These are phyloP conservation scores for Phaeosphaeria sp. DNA, from an alignment of 2,329 filamentous ascomycete genomes.

Conservation along the genomic window DNA sequence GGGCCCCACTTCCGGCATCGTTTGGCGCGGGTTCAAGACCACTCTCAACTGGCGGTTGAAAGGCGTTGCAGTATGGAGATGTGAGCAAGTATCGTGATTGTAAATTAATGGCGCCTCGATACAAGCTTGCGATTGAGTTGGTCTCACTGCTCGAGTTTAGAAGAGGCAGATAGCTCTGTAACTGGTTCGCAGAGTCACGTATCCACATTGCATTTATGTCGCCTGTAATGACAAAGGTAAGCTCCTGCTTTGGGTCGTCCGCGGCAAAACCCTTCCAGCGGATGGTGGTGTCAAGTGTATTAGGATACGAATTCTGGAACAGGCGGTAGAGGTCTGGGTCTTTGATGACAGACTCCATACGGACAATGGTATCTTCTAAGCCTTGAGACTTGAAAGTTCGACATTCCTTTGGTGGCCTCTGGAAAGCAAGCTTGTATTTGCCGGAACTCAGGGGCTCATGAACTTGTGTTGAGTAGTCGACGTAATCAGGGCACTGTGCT, in stretches of 20 bases:
- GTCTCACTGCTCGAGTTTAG: slow-evolving; percentile 60
- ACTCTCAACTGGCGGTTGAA: slow-evolving; percentile 59
- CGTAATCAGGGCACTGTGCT: slow-evolving; percentile 54
- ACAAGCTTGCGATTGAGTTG: slow-evolving; percentile 70
- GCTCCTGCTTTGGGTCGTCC: slow-evolving; percentile 66
- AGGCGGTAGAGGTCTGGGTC: slow-evolving; percentile 70
- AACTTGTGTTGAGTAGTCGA: slow-evolving; percentile 47
- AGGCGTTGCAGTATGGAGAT: slow-evolving; percentile 62
- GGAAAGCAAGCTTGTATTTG: slow-evolving; percentile 53
- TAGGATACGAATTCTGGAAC: slow-evolving; percentile 76
- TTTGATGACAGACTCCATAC: slow-evolving; percentile 48
- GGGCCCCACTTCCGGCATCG: slow-evolving; percentile 48
- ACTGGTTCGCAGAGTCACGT: slow-evolving; percentile 67
- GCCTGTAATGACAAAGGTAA: slow-evolving; percentile 66
- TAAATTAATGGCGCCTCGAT: slow-evolving; percentile 74
- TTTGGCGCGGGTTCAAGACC: slow-evolving; percentile 50
- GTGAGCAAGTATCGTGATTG: slow-evolving; percentile 72
- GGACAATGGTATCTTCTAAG: slow-evolving; percentile 49
- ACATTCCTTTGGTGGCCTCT: slow-evolving; percentile 52
- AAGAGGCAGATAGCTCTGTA: slow-evolving; percentile 72
- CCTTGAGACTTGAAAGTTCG: slow-evolving; percentile 55
- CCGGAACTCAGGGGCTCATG: slow-evolving; percentile 55
- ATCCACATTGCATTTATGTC: slow-evolving; percentile 66
- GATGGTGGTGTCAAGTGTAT: slow-evolving; percentile 76
- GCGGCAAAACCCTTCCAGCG: slow-evolving; percentile 69